Evolutionary conservation across 768 basidiomycete genomes (phyloP), one percentile per base, ranked within the genome.

Genomic region (Russula virescens): DNA sequence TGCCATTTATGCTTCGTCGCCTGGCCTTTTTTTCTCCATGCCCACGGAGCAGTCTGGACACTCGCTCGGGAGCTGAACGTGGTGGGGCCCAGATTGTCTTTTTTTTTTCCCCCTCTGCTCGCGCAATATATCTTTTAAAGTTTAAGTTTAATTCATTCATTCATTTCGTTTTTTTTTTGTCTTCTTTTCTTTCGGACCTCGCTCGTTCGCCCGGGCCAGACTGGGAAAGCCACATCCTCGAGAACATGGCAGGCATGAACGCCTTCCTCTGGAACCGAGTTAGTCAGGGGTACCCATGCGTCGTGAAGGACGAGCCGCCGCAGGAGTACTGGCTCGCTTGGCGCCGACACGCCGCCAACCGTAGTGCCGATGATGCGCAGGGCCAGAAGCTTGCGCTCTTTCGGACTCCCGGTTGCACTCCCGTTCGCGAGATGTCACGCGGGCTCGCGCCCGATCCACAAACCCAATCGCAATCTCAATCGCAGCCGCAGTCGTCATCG

Each of bases 201-300:
- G n/a, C 26, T 23, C 25, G n/a, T n/a, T n/a, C n/a, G 7, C 14
- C 18, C n/a, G 19, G 14, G 8, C 7, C 14, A 65, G 64, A 65
- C 31, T 65, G 64, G 64, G n/a, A n/a, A 0, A 11, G 28, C 1
- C 50, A 58, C 52, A 1, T 65, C 21, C 11, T 2, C 21, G 47
- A 26, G 21, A 62, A 65, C 21, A 40, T 43, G 38, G 18, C 28
- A 9, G 7, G 57, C 23, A 53, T 63, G 26, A 25, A 47, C 51
- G 45, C 56, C 6, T 65, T 63, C 56, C 40, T 65, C 19, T 65
- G 64, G 64, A 53, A 49, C 14, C 52, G 52, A 5, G 19, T 65
- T 46, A 63, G 61, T 31, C 64, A 65, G 40, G 64, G 64, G 7
- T 65, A 58, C 26, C 31, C n/a, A 14, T 52, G 56, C 16, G 46